These are phyloP conservation scores for Chalara sp. DNA, from an alignment of 2,329 filamentous ascomycete genomes.

Conservation along the genomic window DNA sequence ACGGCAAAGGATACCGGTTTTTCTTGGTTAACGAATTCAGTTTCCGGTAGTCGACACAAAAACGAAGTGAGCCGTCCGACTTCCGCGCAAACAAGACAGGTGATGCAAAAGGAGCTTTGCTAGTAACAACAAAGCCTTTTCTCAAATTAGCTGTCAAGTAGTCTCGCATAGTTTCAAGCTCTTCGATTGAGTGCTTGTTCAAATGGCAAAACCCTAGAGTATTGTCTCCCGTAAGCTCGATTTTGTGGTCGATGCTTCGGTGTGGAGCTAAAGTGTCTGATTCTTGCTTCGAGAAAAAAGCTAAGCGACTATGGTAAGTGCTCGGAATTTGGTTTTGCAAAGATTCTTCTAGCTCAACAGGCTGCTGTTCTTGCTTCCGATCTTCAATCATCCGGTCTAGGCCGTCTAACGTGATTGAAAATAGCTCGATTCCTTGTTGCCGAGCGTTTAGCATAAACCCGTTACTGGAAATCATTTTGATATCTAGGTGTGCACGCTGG, in stretches of 20 bases:
- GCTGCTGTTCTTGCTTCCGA: neutral
- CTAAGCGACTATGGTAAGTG: neutral
- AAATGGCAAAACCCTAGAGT: too few relatives aligned
- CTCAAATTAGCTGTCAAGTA: too few relatives aligned
- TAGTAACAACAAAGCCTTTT: too few relatives aligned
- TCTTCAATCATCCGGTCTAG: neutral
- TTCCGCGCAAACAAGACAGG: neutral
- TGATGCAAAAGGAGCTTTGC: neutral
- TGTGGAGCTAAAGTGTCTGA: neutral
- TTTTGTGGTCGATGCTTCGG: neutral
- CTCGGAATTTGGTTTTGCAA: neutral
- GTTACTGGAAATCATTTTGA: too few relatives aligned
- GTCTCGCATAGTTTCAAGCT: neutral
- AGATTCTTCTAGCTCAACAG: neutral
- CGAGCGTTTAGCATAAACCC: too few relatives aligned
- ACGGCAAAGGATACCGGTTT: too few relatives aligned
- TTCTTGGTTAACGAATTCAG: too few relatives aligned
- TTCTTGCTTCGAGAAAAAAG: neutral
- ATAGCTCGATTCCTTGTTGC: neutral
- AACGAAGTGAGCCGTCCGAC: too few relatives aligned
- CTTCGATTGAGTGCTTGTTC: neutral
- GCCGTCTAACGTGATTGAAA: neutral
- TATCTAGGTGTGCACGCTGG: too few relatives aligned
- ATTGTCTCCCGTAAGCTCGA: too few relatives aligned
- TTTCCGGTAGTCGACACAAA: too few relatives aligned